Evolutionary conservation across 768 basidiomycete species (phyloP).

Genomic region (Tricholomella constricta): DNA sequence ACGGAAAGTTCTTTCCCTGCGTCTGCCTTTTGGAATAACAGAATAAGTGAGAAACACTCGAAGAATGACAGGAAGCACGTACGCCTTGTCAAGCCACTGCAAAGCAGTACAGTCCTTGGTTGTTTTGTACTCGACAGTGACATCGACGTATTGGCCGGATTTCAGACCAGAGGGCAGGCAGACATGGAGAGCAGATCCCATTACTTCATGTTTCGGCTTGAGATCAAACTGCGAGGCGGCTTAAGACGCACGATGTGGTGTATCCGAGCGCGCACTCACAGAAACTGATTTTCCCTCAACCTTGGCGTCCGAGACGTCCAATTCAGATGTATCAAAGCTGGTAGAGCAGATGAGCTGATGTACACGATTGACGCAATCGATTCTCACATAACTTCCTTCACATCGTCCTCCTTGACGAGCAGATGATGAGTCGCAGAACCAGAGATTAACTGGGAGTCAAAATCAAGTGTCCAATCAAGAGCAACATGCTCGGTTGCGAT

Average conservation of each 20-base stretch:
- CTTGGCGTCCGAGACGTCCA: conserved; percentile 58
- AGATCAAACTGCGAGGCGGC: conserved; percentile 50
- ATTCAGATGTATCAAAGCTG: conserved; percentile 75
- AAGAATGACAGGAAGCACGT: conserved; percentile 17
- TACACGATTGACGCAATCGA: background rate
- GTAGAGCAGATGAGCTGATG: background rate
- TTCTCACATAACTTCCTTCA: conserved; percentile 62
- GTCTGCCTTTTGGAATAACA: conserved; percentile 59
- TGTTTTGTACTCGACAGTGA: conserved; percentile 70
- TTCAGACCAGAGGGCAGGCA: conserved; percentile 45
- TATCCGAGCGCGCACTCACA: conserved; percentile 36
- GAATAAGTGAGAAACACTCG: background rate
- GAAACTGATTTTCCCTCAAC: conserved; percentile 51
- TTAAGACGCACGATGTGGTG: background rate
- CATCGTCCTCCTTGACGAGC: conserved; percentile 49
- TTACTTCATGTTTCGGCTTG: conserved; percentile 60
- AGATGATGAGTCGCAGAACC: conserved; percentile 66
- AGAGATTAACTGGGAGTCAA: conserved; percentile 42
- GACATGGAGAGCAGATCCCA: conserved; percentile 78
- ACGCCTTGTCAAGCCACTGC: conserved; percentile 88
- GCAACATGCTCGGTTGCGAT: conserved; percentile 67
- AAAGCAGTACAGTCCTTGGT: conserved; percentile 75
- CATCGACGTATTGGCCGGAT: conserved; percentile 48
- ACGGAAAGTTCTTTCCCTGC: conserved; percentile 81
- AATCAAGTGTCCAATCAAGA: conserved; percentile 83